phyloP scores from a whole-genome alignment of 148 eudicot species.

The Rhododendron kiyosumense region DNA sequence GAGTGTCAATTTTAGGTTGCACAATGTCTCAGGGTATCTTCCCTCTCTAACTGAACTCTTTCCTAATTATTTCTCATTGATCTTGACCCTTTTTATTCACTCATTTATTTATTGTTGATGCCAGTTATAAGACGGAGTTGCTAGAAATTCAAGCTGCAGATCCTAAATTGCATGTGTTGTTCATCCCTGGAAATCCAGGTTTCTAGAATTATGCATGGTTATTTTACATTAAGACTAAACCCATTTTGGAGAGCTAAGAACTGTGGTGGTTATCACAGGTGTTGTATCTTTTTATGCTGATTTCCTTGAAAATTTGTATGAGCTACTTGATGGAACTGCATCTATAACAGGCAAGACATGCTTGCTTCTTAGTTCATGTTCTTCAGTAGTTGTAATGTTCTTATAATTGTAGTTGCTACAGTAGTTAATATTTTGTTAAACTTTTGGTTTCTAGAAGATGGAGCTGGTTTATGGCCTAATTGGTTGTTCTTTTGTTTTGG shows the following conservation, averaged over 20 bases:
- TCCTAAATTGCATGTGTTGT: constrained; percentile 59
- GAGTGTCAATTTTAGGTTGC: constrained; percentile 40
- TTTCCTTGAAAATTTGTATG: constrained; percentile 77
- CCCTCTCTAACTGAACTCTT: background rate
- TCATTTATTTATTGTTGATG: constrained; percentile 1
- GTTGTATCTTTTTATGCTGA: constrained; percentile 65
- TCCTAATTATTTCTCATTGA: background rate
- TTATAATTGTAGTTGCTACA: background rate
- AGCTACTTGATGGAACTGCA: constrained; percentile 64
- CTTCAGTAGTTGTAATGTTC: background rate
- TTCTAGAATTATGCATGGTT: background rate
- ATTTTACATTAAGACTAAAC: background rate
- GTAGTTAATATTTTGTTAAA: background rate
- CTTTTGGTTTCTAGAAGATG: background rate
- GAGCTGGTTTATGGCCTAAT: constrained; percentile 6
- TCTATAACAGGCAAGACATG: constrained; percentile 71
- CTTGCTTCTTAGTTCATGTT: constrained; percentile 9
- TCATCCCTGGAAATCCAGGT: constrained; percentile 98
- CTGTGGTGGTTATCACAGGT: constrained; percentile 35
- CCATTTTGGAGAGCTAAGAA: background rate
- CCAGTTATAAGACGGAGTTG: constrained; percentile 65
- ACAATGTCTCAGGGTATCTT: constrained; percentile 62
- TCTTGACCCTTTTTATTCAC: constrained; percentile 1
- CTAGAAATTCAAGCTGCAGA: constrained; percentile 58
- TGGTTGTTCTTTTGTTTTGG: constrained; percentile 30